A percentile compares a stretch with the other conserved stretches of the same genome.
Conservation (phyloP, 2,329 filamentous ascomycete species). For the Atkinsonella hypoxylon region DNA sequence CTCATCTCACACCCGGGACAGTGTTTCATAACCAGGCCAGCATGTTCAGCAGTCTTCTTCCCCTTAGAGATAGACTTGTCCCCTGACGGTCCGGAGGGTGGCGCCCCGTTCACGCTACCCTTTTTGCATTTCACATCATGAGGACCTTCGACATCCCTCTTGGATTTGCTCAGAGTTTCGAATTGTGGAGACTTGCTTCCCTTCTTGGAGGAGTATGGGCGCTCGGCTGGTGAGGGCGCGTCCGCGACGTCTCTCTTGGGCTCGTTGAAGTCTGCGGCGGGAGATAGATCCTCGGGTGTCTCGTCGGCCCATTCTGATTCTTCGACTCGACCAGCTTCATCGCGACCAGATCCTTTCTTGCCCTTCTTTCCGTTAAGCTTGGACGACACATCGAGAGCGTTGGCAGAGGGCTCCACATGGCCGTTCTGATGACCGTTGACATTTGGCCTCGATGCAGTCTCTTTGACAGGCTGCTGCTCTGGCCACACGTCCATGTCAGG, state of each 20-base stretch:
- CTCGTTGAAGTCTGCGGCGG: background rate
- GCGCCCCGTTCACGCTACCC: background rate
- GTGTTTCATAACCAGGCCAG: background rate
- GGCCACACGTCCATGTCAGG: background rate
- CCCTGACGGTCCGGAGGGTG: background rate
- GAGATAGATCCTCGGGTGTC: background rate
- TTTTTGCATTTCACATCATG: background rate
- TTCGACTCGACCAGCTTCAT: background rate
- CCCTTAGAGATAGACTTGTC: background rate
- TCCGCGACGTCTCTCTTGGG: background rate
- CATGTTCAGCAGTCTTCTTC: background rate
- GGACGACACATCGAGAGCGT: background rate
- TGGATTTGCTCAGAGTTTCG: background rate
- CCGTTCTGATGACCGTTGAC: background rate
- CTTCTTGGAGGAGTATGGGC: background rate
- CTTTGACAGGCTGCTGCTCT: background rate
- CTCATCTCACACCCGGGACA: conserved; percentile 6
- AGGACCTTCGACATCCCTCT: background rate
- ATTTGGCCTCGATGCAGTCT: background rate
- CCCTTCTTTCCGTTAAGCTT: background rate
- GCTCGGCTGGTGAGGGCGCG: background rate
- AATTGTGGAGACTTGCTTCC: background rate
- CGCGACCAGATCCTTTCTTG: background rate
- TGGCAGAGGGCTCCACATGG: background rate
- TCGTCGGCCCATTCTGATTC: background rate